These are phyloP conservation scores for Candida chilensis DNA, from an alignment of 805 yeast species.

Conservation along the genomic window DNA sequence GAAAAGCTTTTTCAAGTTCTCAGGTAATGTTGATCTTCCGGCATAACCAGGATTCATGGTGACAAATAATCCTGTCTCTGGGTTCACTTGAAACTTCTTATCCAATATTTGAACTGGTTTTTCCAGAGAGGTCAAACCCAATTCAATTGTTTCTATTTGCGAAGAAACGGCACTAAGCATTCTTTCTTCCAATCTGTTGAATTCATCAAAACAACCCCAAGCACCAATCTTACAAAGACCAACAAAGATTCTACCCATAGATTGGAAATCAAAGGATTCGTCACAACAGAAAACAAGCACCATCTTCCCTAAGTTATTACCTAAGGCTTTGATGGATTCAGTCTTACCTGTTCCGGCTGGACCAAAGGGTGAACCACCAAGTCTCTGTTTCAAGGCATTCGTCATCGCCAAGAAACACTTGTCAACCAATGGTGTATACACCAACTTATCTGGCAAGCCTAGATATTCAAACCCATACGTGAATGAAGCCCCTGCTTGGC, in stretches of 20 bases:
- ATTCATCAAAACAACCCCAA: constrained; percentile 97
- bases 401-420: constrained; percentile 60
- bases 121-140: constrained; percentile 23
- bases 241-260: constrained; percentile 66
- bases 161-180: constrained; percentile 82
- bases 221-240: constrained; percentile 82
- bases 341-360: constrained; percentile 99
- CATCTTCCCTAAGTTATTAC: constrained; percentile 67
- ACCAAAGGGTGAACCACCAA: constrained; percentile 90
- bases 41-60: constrained; percentile 88
- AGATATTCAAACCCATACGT: constrained; percentile 75
- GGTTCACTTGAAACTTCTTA: constrained; percentile 23
- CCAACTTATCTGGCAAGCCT: constrained; percentile 67
- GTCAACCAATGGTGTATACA: constrained; percentile 66
- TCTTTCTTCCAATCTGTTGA: constrained; percentile 65
- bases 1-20: constrained; percentile 73
- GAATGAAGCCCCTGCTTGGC: constrained; percentile 42
- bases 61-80: constrained; percentile 65
- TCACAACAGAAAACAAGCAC: constrained; percentile 90
- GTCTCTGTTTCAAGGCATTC: constrained; percentile 59
- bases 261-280: constrained; percentile 72
- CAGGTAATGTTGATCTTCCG: constrained; percentile 80
- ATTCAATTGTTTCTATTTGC: constrained; percentile 64
- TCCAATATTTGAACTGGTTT: constrained; percentile 32
- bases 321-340: constrained; percentile 80